Base-by-base conservation (phyloP, 192 early-diverging fungal genomes). In the Backusella macrospora region DNA sequence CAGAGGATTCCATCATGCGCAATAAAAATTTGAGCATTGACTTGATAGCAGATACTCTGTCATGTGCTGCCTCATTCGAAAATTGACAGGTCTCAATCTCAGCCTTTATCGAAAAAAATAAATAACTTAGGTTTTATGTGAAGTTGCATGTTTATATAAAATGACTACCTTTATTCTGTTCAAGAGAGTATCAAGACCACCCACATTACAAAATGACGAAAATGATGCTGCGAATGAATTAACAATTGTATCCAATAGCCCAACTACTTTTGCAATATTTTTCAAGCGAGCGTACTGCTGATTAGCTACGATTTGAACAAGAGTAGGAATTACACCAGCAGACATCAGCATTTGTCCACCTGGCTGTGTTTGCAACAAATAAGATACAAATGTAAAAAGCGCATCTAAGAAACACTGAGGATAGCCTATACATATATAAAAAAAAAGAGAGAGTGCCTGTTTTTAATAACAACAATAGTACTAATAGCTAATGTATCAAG, bases 1-100 rank as follows among this genome's bases (percentile, higher is more conserved):
- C 94, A 18, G 95, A 86, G n/a, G 92, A 91, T 80, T 98, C 95
- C 91, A 98, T 91, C 91, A 98, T 91, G 72, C 96, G 94, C 62
- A 94, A 86, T 29, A 96, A 85, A 79, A 96, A 91, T 82, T 97
- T 97, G 71, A 98, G 86, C 86, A 96, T 88, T 43, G 94, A 89
- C 62, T 98, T 94, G 16, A 98, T 81, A 63, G 96, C 73, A 0
- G 91, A 86, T 6, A 90, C 87, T 48, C 92, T 83, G 71, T 95
- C 92, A 49, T 92, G 86, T 16, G 93, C 86, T 38, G 94, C 74
- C 5, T 80, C 75, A 3, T 70, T 77, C 21, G 69, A 72, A 5
- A 78, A 76, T 15, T 82, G 62, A 44, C 86, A 86, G 65, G 65
- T 71, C 8, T 85, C 83, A 1, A 92, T 86, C 67, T 92, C 91